Evolutionary conservation across 169 alveolate species (phyloP), one percentile per base, ranked within the genome.

Genomic region (Plasmodium malariae): DNA sequence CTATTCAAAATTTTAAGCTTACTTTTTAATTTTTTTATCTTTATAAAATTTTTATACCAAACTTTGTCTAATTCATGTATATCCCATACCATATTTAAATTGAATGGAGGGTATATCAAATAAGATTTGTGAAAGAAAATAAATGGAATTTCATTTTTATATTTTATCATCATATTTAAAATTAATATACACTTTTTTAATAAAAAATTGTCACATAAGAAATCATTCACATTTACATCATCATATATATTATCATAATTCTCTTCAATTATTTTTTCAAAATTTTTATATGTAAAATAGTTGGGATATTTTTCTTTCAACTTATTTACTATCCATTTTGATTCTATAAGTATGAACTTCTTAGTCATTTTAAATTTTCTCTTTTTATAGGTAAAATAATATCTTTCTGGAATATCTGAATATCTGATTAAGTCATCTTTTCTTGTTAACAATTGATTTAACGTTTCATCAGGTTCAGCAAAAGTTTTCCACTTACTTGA

Each of bases 31-130:
- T 67, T 83, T 21, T 34, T 67, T 34, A 83, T 51, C 34, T 83
- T 83, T 24, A 30, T 14, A 43, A 34, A 83, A 0, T 54, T 62
- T 63, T 71, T 83, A 19, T 45, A 70, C 89, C 93, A 68, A 30
- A 65, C 55, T 36, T 40, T 59, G 63, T 95, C 97, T 1, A 95
- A 80, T 72, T 95, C 96, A 87, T 88, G 94, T 24, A 92, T 76
- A 62, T 95, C 88, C 97, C 97, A 95, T 1, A 95, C 73, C 63
- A 95, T 94, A 19, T 86, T 93, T 51, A 92, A 94, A 48, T 93
- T 93, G 21, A 95, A 89, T 12, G 96, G 96, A 2, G 97, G 97
- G 59, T 92, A 92, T 24, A 95, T 63, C 2, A 95, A 76, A 54
- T 93, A 96, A 1, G 93, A 87, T 86, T 94, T 93, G 67, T 95